phyloP scores from a whole-genome alignment of 2,329 filamentous ascomycete genomes.

The Metarhizium album region DNA sequence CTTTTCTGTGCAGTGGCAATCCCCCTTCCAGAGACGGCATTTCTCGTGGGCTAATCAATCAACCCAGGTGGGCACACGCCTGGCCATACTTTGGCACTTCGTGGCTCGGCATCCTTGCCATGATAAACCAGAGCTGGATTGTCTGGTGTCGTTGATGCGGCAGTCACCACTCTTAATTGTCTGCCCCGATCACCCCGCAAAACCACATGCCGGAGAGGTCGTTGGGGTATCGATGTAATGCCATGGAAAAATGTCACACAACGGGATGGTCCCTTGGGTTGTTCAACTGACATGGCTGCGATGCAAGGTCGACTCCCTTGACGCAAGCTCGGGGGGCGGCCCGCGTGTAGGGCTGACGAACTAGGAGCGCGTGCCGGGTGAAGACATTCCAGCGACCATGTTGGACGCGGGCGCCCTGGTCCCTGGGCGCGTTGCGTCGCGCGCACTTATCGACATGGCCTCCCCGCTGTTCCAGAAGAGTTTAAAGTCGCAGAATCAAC shows the following conservation, averaged over 20 bases:
- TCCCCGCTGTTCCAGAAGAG: slow-evolving; percentile 4
- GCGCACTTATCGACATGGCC: background rate
- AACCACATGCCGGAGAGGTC: background rate
- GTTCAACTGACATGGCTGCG: slow-evolving; percentile 2
- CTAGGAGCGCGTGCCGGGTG: slow-evolving; percentile 4
- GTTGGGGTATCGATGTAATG: background rate
- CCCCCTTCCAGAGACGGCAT: no score
- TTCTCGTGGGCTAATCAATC: background rate
- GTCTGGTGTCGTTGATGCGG: background rate
- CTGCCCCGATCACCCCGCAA: background rate
- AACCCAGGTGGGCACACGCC: background rate
- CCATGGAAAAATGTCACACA: background rate
- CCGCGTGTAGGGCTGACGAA: slow-evolving; percentile 8
- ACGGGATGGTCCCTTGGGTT: background rate
- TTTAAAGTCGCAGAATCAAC: slow-evolving; percentile 5
- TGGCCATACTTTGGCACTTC: background rate
- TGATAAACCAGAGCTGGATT: background rate
- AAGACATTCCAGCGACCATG: slow-evolving; percentile 8
- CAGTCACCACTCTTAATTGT: background rate
- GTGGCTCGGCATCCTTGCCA: background rate
- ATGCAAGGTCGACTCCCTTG: slow-evolving; percentile 4
- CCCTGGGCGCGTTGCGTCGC: slow-evolving; percentile 2
- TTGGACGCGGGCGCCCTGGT: slow-evolving; percentile 4
- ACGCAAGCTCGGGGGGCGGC: slow-evolving; percentile 6
- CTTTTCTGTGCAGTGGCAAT: no score